Conservation (phyloP, 2,329 filamentous ascomycete genomes). For the Elsinoe ampelina region DNA sequence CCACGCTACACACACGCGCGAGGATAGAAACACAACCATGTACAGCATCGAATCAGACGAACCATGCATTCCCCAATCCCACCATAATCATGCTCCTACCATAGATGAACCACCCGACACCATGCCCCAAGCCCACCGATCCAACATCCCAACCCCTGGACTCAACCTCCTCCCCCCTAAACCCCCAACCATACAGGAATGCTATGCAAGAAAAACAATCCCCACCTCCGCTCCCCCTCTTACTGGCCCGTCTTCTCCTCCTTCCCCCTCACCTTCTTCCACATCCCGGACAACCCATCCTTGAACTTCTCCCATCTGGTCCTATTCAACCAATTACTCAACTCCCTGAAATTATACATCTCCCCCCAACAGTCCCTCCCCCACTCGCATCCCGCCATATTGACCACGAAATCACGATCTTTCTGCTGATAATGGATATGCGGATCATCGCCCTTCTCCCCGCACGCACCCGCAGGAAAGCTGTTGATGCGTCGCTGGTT, state of each 20-base stretch:
- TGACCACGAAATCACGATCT: slow-evolving; percentile 88
- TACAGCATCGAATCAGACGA: slow-evolving; percentile 3
- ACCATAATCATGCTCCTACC: neutral
- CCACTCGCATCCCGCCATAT: slow-evolving; percentile 98
- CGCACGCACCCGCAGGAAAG: slow-evolving; percentile 84
- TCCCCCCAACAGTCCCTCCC: slow-evolving; percentile 95
- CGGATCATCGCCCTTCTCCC: slow-evolving; percentile 63
- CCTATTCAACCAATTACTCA: slow-evolving; percentile 83
- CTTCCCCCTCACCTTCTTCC: slow-evolving; percentile 21
- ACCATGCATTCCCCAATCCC: neutral
- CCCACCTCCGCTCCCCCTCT: neutral
- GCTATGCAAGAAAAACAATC: slow-evolving; percentile 5
- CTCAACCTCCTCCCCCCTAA: neutral
- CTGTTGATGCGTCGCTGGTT: slow-evolving; percentile 89
- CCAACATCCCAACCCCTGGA: neutral
- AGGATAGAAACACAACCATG: neutral
- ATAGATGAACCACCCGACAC: neutral
- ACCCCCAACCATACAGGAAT: neutral
- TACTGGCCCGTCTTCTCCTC: slow-evolving; percentile 12
- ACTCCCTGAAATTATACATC: slow-evolving; percentile 89
- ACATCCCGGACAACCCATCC: slow-evolving; percentile 35
- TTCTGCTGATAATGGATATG: slow-evolving; percentile 73
- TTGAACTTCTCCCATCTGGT: slow-evolving; percentile 64
- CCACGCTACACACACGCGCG: neutral
- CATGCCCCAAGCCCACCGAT: neutral